Percentiles rank a stretch among this genome's conserved stretches.
phyloP scores from a whole-genome alignment of 306 rosid species.

The Acmispon strigosus region DNA sequence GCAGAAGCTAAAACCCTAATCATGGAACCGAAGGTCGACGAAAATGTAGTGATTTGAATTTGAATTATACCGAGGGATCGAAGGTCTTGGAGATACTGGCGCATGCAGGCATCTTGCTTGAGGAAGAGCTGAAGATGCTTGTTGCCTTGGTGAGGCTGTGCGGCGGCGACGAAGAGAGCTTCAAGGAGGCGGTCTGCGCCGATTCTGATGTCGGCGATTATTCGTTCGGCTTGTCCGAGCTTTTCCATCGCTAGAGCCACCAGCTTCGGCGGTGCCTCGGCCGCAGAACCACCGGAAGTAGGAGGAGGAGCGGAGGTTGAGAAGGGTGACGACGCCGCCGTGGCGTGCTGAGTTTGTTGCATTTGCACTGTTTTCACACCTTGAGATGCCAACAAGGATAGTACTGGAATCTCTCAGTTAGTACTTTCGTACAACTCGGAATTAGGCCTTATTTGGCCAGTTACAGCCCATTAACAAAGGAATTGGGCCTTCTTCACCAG shows the following conservation, averaged over 20 bases:
- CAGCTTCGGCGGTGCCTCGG: conserved; percentile 94
- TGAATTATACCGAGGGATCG: conserved; percentile 69
- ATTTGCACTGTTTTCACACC: conserved; percentile 22
- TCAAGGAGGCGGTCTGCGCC: conserved; percentile 92
- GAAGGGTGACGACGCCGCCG: conserved; percentile 22
- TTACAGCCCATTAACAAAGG: not conserved
- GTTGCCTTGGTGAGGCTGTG: conserved; percentile 68
- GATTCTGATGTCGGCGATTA: conserved; percentile 76
- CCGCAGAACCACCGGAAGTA: conserved; percentile 26
- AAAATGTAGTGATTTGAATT: not conserved
- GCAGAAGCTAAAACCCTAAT: conserved; percentile 18
- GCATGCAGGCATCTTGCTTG: conserved; percentile 82
- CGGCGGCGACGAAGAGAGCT: conserved; percentile 60
- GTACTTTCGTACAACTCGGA: conserved; percentile 20
- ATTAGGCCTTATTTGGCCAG: conserved; percentile 12
- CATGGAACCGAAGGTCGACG: not conserved
- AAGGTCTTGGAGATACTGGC: conserved; percentile 75
- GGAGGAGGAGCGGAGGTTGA: conserved; percentile 34
- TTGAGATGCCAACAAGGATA: not conserved
- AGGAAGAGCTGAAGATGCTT: conserved; percentile 60
- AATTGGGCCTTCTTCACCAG: conserved; percentile 11
- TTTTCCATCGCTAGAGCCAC: conserved; percentile 85
- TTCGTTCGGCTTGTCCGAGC: conserved; percentile 75
- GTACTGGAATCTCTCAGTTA: not conserved
- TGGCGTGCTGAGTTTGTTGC: conserved; percentile 43